Evolutionary conservation across 495 filamentous ascomycete genomes (phyloP), one percentile per base, ranked within the genome.

Genomic region (Chaetomium cochliodes): DNA sequence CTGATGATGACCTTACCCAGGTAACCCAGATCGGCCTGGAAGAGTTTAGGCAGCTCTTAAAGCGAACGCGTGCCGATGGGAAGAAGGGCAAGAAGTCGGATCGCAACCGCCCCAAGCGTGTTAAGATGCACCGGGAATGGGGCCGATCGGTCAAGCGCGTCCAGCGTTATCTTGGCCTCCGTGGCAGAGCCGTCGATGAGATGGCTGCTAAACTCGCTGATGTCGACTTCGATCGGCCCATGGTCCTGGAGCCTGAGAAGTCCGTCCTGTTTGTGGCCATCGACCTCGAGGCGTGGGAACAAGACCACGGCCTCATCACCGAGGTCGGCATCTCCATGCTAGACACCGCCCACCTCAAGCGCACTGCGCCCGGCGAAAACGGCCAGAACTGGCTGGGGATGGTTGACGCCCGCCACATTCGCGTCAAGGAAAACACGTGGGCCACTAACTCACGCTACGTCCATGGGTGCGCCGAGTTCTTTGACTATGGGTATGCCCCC

Each of bases 261-360:
- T 70, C 69, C 7, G 84, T 88, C 2, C 77, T 96, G 25, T 91
- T 98, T 68, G 78, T 97, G 62, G 86, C 82, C 65, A 77, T 97
- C 51, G 93, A 98, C 70, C 72, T 92, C 37, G 94, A 98, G 73
- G 85, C 87, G 9, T 93, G 87, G 65, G 93, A 98, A 75, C 71
- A 73, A 28, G 76, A 85, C 59, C 79, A 82, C 5, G 75, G 78
- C 52, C 69, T 81, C 2, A 78, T 97, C 64, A 96, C 92, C 5
- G 94, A 98, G 72, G 81, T 98, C 59, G 94, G 94, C 41, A 81
- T 98, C 54, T 87, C 91, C 11, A 86, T 84, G 12, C 84, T 98
- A 23, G 94, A 98, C 75, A 92, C 89, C 4, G 66, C 75, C 12
- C 84, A 89, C 25, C 69, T 77, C 11, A 63, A 76, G 84, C 39